Conservation (phyloP, 2,329 filamentous ascomycete genomes). For the Mariannaea elegans region DNA sequence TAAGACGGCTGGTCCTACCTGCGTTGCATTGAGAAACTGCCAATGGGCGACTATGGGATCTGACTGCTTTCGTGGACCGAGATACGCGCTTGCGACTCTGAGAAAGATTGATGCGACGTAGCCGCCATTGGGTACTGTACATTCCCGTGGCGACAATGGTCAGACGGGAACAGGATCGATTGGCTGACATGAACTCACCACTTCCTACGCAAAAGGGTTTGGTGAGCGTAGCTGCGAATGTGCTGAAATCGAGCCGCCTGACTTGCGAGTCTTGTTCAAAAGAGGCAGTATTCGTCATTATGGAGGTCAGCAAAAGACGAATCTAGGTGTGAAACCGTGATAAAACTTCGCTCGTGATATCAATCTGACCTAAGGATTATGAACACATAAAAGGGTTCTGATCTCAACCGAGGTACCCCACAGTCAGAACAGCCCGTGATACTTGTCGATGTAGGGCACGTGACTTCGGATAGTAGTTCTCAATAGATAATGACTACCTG, state of each 20-base stretch:
- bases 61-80: constrained; percentile 45
- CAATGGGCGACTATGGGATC: constrained; percentile 52
- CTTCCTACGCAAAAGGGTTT: constrained; percentile 28
- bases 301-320: not conserved
- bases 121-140: constrained; percentile 56
- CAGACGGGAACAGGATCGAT: not conserved
- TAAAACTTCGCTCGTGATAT: too few relatives aligned
- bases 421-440: not conserved
- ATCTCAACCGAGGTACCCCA: not conserved
- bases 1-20: constrained; percentile 49
- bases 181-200: constrained; percentile 1
- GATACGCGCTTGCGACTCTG: constrained; percentile 46
- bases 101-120: constrained; percentile 55
- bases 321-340: too few relatives aligned
- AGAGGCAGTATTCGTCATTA: constrained; percentile 7
- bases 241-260: constrained; percentile 9
- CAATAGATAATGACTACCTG: too few relatives aligned
- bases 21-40: constrained; percentile 52
- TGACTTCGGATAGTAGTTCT: too few relatives aligned
- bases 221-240: constrained; percentile 24
- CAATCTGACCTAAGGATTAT: not conserved
- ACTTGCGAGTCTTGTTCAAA: constrained; percentile 22
- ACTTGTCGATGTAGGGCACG: not conserved
- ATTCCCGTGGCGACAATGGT: constrained; percentile 19
- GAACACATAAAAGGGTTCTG: not conserved